Base-by-base conservation (phyloP, 2,329 filamentous ascomycete genomes). In the Chaetoscypha palmicola region DNA sequence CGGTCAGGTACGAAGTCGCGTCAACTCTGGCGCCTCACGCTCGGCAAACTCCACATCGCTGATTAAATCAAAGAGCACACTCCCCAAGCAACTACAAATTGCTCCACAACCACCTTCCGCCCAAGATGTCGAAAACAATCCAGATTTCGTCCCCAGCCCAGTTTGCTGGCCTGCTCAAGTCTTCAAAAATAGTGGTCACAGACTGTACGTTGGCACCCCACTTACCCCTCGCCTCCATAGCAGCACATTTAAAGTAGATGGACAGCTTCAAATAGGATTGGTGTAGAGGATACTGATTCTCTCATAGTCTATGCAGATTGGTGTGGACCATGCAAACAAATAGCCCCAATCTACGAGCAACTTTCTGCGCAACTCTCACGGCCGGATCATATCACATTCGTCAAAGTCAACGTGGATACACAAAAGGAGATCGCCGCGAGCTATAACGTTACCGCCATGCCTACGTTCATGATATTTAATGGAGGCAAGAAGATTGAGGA, bases 401-500 rank as follows among this genome's bases (percentile, higher is more conserved):
- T 80, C 63, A 95, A 92, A 70, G 76, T 96, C 68, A 82, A 97
- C 71, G 83, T 79, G 48, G 88, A 95, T 55, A 66, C 74, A 39
- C 84, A 92, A 62, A 72, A 79, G 58, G 79, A 86, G 28, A 77
- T 97, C 51, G 79, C 86, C 12, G 62, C 76, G 48, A 77, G 80
- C 54, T 92, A 94, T 68, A 71, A 72, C 52, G 73, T 97, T 59
- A 81, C 79, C 16, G 76, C 78, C 20, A 76, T 91, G 61, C 92
- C 92, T 7, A 94, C 90, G n/a, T 95, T 97, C 65, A 76, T 97
- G 60, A 75, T 96, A 58, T 94, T 87, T 70, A 83, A 83, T 57
- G 75, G 83, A 60, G 83, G 81, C 55, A 72, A 78, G 51, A 69
- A 80, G 45, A 74, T 79, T 36, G 76, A 83, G 41, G 83, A 78